Evolutionary conservation across 2,329 filamentous ascomycete species (phyloP), one percentile per base, ranked within the genome.

Genomic region (Colletotrichum sp.): DNA sequence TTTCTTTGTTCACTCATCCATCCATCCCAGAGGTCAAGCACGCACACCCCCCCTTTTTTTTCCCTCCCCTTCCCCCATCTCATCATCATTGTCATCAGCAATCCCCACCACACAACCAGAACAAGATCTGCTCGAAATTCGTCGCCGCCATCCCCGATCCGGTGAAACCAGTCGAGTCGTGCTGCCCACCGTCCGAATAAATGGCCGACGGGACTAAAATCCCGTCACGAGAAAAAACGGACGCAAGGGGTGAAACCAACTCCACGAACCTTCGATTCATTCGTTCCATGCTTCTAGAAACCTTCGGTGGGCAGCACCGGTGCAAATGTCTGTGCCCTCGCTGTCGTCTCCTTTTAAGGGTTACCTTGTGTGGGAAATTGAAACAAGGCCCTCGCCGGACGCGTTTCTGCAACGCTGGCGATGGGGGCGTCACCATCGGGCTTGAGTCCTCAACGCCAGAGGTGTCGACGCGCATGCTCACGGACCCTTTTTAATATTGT

Each of bases 271-370:
- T 76, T 75, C 63, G 30, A 64, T 70, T 73, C 26, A 67, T 32
- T 57, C 55, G 32, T 71, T 70, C 55, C 48, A 70, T 74, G 69
- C 74, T 77, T 77, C 76, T 77, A 74, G 76, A 77, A 76, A 69
- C 65, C 74, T 74, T 76, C 70, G 38, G 36, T 12, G 52, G 38
- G 36, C 30, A 61, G 38, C 48, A 67, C 66, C 16, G 28, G 61
- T 8, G 38, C 34, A 10, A 63, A 18, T 43, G 66, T 77, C 74
- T 73, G 76, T 77, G 76, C 76, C 61, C 74, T 77, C 73, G 76
- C 76, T 67, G 70, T 65, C 60, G n/a, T 71, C 65, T 71, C 66
- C 63, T 61, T 66, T 75, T 75, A 71, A 66, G 71, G 71, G 71
- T 52, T 52, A 61, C 66, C 61, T 75, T 67, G 60, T 74, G 34